Conservation (phyloP, 345 rosid species). For the Moringa oleifera region DNA sequence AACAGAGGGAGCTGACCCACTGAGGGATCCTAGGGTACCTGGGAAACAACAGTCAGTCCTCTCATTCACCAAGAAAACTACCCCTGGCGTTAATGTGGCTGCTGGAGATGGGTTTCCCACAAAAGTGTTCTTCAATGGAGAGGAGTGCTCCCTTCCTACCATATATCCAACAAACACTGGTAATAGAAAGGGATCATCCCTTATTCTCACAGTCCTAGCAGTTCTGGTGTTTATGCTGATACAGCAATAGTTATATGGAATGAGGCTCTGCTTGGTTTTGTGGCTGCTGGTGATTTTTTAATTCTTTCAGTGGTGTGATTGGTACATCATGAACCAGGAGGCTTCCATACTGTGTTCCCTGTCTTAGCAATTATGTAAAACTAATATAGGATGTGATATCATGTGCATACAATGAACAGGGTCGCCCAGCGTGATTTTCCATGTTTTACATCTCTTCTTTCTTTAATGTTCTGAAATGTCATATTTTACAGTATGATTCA, state of each 20-base stretch:
- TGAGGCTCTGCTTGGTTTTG: constrained; percentile 5
- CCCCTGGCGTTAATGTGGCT: constrained; percentile 63
- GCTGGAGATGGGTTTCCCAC: constrained; percentile 85
- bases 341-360: neutral
- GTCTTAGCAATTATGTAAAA: constrained; percentile 3
- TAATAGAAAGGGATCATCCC: constrained; percentile 23
- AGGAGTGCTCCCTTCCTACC: constrained; percentile 79
- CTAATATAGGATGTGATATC: constrained; percentile 17
- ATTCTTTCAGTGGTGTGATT: constrained; percentile 27
- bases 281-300: constrained; percentile 21
- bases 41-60: constrained; percentile 92
- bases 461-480: too few relatives aligned
- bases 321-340: constrained; percentile 6
- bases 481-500: too few relatives aligned
- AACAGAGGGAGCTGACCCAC: constrained; percentile 52
- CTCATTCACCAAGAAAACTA: constrained; percentile 71
- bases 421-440: constrained; percentile 1
- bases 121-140: constrained; percentile 91
- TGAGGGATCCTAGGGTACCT: constrained; percentile 62
- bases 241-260: constrained; percentile 25
- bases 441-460: neutral
- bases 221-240: constrained; percentile 28
- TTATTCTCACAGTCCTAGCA: constrained; percentile 22
- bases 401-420: constrained; percentile 11
- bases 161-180: constrained; percentile 42